phyloP scores from a whole-genome alignment of 257 asterid species.

The Solanum chmielewskii region DNA sequence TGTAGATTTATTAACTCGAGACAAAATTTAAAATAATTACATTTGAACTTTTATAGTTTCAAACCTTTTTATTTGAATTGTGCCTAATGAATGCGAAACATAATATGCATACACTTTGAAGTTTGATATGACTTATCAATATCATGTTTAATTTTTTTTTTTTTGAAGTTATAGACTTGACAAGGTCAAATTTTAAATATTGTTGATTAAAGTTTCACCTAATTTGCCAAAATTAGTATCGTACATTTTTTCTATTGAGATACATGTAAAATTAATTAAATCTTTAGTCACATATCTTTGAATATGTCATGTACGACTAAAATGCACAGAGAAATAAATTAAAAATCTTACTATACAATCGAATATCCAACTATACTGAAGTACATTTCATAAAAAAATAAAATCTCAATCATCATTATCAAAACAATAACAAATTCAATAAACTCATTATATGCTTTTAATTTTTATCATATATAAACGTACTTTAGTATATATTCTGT shows the following conservation, averaged over 20 bases:
- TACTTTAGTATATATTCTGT: too few relatives aligned
- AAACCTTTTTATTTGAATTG: neutral
- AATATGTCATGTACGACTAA: neutral
- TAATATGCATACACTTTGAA: neutral
- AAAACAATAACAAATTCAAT: too few relatives aligned
- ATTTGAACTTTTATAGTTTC: neutral
- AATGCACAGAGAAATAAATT: too few relatives aligned
- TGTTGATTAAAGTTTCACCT: too few relatives aligned
- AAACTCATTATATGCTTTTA: too few relatives aligned
- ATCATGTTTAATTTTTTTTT: neutral
- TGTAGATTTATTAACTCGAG: neutral
- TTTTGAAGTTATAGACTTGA: neutral
- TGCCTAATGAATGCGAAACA: neutral
- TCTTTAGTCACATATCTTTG: neutral
- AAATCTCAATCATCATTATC: too few relatives aligned
- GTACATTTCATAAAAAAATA: too few relatives aligned
- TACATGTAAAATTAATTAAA: neutral
- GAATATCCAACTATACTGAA: neutral
- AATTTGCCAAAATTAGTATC: neutral
- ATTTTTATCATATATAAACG: too few relatives aligned
- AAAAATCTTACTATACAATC: neutral
- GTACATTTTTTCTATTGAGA: neutral
- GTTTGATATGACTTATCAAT: neutral
- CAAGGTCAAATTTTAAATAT: neutral
- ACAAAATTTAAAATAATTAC: fast-evolving